phyloP scores from a whole-genome alignment of 768 basidiomycete species.

The Rhizopogon vulgaris region DNA sequence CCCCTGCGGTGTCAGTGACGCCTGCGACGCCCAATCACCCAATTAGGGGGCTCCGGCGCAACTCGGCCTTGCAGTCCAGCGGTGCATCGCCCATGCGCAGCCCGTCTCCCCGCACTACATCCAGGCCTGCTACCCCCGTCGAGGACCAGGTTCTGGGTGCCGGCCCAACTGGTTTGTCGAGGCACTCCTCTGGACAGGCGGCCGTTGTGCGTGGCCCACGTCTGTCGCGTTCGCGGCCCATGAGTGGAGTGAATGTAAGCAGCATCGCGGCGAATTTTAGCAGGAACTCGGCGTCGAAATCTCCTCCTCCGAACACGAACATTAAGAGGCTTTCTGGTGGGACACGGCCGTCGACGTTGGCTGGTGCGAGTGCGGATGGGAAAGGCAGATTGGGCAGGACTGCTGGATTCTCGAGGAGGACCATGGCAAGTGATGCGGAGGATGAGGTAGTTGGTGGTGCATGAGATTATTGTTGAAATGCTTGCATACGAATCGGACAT shows the following conservation, averaged over 20 bases:
- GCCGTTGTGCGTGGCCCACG: conserved; percentile 42
- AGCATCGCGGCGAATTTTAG: conserved; percentile 54
- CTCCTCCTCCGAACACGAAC: conserved; percentile 31
- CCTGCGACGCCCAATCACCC: conserved; percentile 50
- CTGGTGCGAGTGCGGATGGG: not conserved
- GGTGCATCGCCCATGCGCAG: conserved; percentile 37
- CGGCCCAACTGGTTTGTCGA: conserved; percentile 32
- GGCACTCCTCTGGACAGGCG: conserved; percentile 38
- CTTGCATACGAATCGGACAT: not conserved
- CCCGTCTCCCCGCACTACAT: conserved; percentile 34
- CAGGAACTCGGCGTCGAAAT: conserved; percentile 34
- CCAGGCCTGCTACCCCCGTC: conserved; percentile 20
- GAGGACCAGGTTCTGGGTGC: conserved; percentile 30
- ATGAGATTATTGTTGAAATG: not conserved
- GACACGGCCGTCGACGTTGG: conserved; percentile 8
- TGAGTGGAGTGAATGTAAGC: conserved; percentile 41
- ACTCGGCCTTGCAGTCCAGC: conserved; percentile 27
- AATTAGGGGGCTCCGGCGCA: conserved; percentile 31
- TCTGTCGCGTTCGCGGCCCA: conserved; percentile 40
- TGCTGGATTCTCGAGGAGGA: conserved; percentile 59
- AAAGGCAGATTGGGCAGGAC: conserved; percentile 27
- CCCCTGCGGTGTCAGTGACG: conserved; percentile 32
- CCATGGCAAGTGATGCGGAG: conserved; percentile 81
- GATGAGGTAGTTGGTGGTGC: conserved; percentile 52
- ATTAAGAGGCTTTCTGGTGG: conserved; percentile 43